Conservation (phyloP, 2,329 filamentous ascomycete species). For the Cordyceps tenuipes region DNA sequence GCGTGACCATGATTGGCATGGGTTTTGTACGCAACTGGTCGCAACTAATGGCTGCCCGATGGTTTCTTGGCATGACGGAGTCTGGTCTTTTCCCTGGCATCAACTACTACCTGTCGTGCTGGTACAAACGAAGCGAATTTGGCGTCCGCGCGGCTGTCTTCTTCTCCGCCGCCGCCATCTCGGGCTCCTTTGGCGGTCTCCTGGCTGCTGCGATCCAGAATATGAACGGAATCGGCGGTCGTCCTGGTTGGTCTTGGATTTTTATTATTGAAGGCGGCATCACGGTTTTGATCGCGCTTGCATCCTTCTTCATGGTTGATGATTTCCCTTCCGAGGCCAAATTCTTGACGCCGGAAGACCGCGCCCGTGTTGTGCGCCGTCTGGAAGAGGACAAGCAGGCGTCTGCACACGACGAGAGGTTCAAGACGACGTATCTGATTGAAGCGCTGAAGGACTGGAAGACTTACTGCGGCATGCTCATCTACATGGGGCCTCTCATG, state of each 20-base stretch:
- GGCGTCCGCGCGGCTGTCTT: slow-evolving; percentile 74
- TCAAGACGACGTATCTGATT: slow-evolving; percentile 65
- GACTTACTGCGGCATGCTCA: slow-evolving; percentile 64
- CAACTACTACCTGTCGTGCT: slow-evolving; percentile 74
- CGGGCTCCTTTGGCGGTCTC: slow-evolving; percentile 69
- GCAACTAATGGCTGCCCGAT: slow-evolving; percentile 57
- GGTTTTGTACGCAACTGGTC: slow-evolving; percentile 56
- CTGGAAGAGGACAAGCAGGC: slow-evolving; percentile 64
- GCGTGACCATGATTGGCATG: slow-evolving; percentile 60
- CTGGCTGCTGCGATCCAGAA: slow-evolving; percentile 63
- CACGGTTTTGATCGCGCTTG: slow-evolving; percentile 59
- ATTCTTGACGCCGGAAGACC: slow-evolving; percentile 64
- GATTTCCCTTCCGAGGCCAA: slow-evolving; percentile 72
- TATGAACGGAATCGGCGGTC: slow-evolving; percentile 55
- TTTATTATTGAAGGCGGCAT: slow-evolving; percentile 63
- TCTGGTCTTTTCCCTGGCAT: slow-evolving; percentile 70
- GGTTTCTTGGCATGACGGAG: slow-evolving; percentile 67
- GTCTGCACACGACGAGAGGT: slow-evolving; percentile 66
- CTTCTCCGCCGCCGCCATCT: slow-evolving; percentile 73
- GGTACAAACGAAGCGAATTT: slow-evolving; percentile 74
- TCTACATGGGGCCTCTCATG: slow-evolving; percentile 71
- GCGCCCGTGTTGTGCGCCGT: slow-evolving; percentile 61
- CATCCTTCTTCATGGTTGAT: slow-evolving; percentile 69
- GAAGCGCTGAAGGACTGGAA: slow-evolving; percentile 74
- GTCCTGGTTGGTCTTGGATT: slow-evolving; percentile 55